Evolutionary conservation across 2,329 filamentous ascomycete genomes (phyloP).

Genomic region (Ophiostoma tasmaniense): DNA sequence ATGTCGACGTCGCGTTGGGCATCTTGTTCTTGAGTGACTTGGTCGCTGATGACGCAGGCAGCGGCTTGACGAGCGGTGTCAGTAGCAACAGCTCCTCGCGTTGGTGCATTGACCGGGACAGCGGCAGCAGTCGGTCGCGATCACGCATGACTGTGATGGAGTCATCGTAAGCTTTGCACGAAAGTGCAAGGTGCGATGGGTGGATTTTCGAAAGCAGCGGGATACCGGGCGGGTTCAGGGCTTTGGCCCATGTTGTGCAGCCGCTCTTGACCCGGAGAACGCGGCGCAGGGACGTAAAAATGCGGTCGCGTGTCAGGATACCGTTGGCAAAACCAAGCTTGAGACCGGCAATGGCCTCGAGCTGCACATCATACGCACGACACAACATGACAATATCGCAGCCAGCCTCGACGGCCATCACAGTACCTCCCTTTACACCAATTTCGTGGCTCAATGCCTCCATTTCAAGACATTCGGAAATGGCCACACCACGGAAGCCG

Average conservation of each 20-base stretch:
- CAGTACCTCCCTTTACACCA: conserved; percentile 90
- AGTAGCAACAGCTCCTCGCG: conserved; percentile 84
- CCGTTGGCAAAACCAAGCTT: conserved; percentile 85
- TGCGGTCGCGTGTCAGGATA: conserved; percentile 72
- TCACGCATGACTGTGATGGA: conserved; percentile 92
- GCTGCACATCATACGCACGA: conserved; percentile 76
- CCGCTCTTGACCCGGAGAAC: conserved; percentile 73
- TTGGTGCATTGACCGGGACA: conserved; percentile 70
- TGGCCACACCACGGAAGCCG: conserved; percentile 82
- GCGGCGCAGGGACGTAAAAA: conserved; percentile 70
- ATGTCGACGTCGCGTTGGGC: background rate
- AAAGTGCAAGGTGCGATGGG: conserved; percentile 70
- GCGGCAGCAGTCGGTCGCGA: conserved; percentile 72
- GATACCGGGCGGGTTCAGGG: conserved; percentile 77
- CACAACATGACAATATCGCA: conserved; percentile 88
- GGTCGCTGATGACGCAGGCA: conserved; percentile 82
- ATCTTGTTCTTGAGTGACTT: conserved; percentile 48
- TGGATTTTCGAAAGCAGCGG: conserved; percentile 71
- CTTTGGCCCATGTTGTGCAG: conserved; percentile 85
- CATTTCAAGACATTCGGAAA: conserved; percentile 95
- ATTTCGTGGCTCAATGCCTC: conserved; percentile 92
- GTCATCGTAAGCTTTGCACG: conserved; percentile 77
- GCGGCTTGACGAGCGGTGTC: conserved; percentile 80
- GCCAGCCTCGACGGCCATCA: conserved; percentile 95
- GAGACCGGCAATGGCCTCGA: conserved; percentile 83